These are phyloP conservation scores for Paecilomyces formosus DNA, from an alignment of 2,329 filamentous ascomycete genomes.

Conservation along the genomic window DNA sequence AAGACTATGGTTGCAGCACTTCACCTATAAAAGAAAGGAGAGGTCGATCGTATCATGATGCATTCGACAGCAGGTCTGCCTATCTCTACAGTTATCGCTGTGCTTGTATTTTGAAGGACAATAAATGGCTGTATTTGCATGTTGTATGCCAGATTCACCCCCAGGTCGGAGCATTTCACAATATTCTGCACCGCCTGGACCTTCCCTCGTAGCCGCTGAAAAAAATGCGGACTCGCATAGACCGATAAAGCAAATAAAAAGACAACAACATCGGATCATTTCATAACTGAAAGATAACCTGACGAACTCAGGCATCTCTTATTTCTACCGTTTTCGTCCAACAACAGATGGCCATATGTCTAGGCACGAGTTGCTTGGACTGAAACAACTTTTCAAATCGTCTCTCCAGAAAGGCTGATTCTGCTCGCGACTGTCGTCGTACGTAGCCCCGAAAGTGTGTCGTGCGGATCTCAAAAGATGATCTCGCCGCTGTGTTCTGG, in stretches of 20 bases:
- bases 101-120: not conserved
- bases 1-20: not conserved
- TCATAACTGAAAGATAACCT: conserved; percentile 1
- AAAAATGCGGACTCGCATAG: not conserved
- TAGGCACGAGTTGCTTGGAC: not conserved
- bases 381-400: not conserved
- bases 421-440: not conserved
- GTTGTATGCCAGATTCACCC: not conserved
- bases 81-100: not conserved
- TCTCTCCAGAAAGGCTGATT: not conserved
- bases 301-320: not conserved
- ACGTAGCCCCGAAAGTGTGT: not conserved
- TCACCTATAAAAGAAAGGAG: not conserved
- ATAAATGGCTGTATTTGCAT: not conserved
- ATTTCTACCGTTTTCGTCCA: not conserved
- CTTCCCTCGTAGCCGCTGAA: conserved; percentile 3
- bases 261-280: not conserved
- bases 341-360: not conserved
- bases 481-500: conserved; percentile 74
- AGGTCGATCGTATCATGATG: not conserved
- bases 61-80: not conserved
- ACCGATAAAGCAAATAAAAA: not conserved
- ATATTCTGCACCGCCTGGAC: conserved; percentile 39
- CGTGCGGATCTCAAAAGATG: conserved; percentile 48
- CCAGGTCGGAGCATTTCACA: conserved; percentile 41